Percentiles rank a stretch among this genome's conserved stretches.
These are phyloP conservation scores for Cutaneotrichosporon dermatis DNA, from an alignment of 1,284 basidiomycete genomes.

Conservation along the genomic window DNA sequence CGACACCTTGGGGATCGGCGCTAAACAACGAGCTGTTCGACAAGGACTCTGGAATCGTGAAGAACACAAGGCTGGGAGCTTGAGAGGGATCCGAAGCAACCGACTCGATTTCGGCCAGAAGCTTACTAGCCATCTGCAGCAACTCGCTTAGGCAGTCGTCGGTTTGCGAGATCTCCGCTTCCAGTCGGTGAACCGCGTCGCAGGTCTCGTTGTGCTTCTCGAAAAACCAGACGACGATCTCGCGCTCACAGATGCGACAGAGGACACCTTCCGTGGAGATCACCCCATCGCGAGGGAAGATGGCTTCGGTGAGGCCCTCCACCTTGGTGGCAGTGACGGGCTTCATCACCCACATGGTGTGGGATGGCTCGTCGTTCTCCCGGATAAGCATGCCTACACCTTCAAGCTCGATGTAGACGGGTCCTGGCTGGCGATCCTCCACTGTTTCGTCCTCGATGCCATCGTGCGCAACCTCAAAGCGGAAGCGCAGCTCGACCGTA, in stretches of 20 bases:
- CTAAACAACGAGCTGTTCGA: neutral
- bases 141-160: slow-evolving; percentile 90
- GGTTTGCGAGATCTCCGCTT: slow-evolving; percentile 88
- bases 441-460: slow-evolving; percentile 30
- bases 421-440: slow-evolving; percentile 47
- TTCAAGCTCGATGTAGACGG: slow-evolving; percentile 81
- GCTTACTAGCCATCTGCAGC: slow-evolving; percentile 71
- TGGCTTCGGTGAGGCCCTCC: slow-evolving; percentile 33
- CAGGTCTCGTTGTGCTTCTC: slow-evolving; percentile 99
- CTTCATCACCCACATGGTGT: slow-evolving; percentile 99
- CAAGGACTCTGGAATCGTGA: slow-evolving; percentile 44
- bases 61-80: slow-evolving; percentile 76
- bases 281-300: slow-evolving; percentile 67
- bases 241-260: slow-evolving; percentile 96
- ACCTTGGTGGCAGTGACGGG: slow-evolving; percentile 59
- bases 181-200: slow-evolving; percentile 90
- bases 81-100: neutral
- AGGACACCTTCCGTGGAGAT: slow-evolving; percentile 83
- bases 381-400: slow-evolving; percentile 99
- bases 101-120: slow-evolving; percentile 58
- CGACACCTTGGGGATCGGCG: slow-evolving; percentile 57
- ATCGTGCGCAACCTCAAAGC: slow-evolving; percentile 56
- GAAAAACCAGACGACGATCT: slow-evolving; percentile 98
- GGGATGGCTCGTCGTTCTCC: slow-evolving; percentile 80
- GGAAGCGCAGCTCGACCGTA: slow-evolving; percentile 88